Evolutionary conservation across 768 basidiomycete genomes (phyloP).

Genomic region (Mycena sanguinolenta): DNA sequence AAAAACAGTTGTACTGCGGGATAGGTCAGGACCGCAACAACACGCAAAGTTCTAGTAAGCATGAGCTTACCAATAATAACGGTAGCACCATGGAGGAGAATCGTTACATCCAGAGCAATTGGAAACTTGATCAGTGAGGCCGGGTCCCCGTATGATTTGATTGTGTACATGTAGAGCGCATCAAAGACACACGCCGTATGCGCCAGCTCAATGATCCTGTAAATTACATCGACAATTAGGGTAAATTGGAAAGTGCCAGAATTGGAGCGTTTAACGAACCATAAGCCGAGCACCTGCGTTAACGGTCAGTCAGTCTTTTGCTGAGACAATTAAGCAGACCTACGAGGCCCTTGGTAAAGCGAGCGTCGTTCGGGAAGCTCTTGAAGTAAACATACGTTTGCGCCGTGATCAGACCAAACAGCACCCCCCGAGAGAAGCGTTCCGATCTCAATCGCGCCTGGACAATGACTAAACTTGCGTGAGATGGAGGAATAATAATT

Average conservation of each 20-base stretch:
- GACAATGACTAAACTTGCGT: neutral
- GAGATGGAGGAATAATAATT: neutral
- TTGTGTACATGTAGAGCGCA: slow-evolving; percentile 23
- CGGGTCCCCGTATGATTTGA: slow-evolving; percentile 7
- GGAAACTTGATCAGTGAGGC: slow-evolving; percentile 15
- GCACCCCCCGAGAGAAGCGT: slow-evolving; percentile 21
- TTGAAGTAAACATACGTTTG: slow-evolving; percentile 26
- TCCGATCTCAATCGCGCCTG: slow-evolving; percentile 22
- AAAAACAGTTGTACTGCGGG: slow-evolving; percentile 23
- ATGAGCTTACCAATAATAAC: slow-evolving; percentile 14
- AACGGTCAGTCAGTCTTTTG: neutral
- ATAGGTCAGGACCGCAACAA: neutral
- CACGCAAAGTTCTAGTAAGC: neutral
- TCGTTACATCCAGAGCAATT: slow-evolving; percentile 12
- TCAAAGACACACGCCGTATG: slow-evolving; percentile 24
- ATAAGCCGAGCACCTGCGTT: neutral
- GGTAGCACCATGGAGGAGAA: slow-evolving; percentile 18
- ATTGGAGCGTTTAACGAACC: slow-evolving; percentile 11
- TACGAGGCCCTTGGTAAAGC: slow-evolving; percentile 8
- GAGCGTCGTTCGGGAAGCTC: slow-evolving; percentile 10
- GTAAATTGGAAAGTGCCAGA: too few species aligned
- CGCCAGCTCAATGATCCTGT: slow-evolving; percentile 16
- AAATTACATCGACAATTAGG: neutral
- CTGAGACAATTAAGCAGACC: neutral
- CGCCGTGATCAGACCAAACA: slow-evolving; percentile 23